Percentiles rank a stretch among this genome's conserved stretches.
Evolutionary conservation across 305 asterid species (phyloP).

Genomic region (Fraxinus baroniana): DNA sequence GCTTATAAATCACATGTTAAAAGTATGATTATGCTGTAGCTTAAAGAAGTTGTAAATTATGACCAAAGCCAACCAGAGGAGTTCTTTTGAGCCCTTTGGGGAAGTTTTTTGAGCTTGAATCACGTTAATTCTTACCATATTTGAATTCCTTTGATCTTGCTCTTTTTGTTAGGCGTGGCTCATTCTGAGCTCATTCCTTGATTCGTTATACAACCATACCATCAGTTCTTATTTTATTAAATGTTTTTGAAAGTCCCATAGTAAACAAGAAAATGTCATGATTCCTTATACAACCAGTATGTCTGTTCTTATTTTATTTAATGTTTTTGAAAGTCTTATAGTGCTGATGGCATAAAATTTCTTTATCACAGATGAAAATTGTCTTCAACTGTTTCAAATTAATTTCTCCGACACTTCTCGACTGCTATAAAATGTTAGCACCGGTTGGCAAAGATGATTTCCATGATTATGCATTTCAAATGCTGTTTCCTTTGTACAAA

Average conservation of each 20-base stretch:
- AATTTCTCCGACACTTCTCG: constrained; percentile 60
- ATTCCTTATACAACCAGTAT: background rate
- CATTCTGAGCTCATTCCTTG: background rate
- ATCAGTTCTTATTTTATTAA: background rate
- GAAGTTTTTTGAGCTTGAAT: background rate
- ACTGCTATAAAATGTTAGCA: constrained; percentile 23
- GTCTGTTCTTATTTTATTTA: background rate
- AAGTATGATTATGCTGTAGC: background rate
- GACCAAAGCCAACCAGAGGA: background rate
- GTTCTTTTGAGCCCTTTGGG: background rate
- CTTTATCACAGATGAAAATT: constrained; percentile 67
- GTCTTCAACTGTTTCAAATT: constrained; percentile 69
- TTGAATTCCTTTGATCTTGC: background rate
- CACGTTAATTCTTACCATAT: background rate
- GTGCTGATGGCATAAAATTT: constrained; percentile 12
- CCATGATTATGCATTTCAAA: constrained; percentile 60
- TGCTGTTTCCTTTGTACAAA: constrained; percentile 78
- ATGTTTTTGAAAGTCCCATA: background rate
- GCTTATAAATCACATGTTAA: background rate
- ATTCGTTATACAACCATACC: background rate
- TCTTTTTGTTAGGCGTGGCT: background rate
- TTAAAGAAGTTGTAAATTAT: background rate
- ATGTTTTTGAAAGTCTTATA: background rate
- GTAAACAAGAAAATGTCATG: background rate
- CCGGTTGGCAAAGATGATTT: constrained; percentile 38